Base-by-base conservation (phyloP, 495 filamentous ascomycete species). In the Neurospora intermedia region DNA sequence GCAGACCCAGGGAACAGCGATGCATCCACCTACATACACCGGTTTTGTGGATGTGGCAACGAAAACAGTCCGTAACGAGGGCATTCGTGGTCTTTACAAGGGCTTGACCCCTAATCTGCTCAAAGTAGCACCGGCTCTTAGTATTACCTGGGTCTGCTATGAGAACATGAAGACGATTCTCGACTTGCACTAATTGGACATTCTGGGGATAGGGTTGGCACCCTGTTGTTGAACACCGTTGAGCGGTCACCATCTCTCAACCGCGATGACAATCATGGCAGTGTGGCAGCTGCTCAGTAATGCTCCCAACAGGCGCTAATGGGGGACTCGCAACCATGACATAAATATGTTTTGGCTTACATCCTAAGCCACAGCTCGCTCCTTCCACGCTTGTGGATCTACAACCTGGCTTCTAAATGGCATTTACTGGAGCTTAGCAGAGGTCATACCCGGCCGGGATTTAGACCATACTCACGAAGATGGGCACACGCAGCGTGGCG, bases 141-240 rank as follows among this genome's bases (percentile, higher is more conserved):
- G 93, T 73, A 99, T 99, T 81, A 94, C 95, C 54, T 99, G 97
- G 85, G 92, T 98, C 80, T 94, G 96, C 69, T 99, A 99, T 80
- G 96, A 99, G 81, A 97, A 98, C 78, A 88, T 93, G 70, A 99
- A 99, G 85, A 89, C 87, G 71, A 80, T 91, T 39, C 83, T 98
- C 74, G 87, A 89, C 27, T 83, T 98, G 73, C 89, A 81, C 45
- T 81, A 73, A 71, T 62, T 27, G 69, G 42, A 46, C 11, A 66
- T 13, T 62, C 15, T 27, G 23, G 54, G 27, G 54, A 13, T 15
- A 66, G 6, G 54, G 27, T 18, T 66, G 54, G 23, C 27, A 35
- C 35, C 6, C 27, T 38, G 31, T 66, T 66, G 7, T 31, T 16
- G 7, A 18, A 66, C 27, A 27, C 27, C 6, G 7, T 38, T 27